These are phyloP conservation scores for Kwoniella sp. DNA, from an alignment of 768 basidiomycete genomes.

Conservation along the genomic window DNA sequence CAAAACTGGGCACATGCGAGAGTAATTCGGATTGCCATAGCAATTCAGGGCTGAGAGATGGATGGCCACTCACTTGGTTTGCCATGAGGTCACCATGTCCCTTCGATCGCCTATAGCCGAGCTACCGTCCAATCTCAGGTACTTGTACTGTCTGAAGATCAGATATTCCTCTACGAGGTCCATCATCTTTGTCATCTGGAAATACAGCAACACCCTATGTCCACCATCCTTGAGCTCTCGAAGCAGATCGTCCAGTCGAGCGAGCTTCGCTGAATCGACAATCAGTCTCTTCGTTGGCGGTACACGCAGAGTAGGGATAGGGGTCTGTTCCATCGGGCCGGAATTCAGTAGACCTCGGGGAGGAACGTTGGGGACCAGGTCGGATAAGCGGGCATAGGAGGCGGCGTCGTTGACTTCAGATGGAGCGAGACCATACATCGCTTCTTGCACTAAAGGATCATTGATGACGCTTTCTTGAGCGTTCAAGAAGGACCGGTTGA, in stretches of 20 bases:
- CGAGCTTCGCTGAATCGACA: conserved; percentile 94
- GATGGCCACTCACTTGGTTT: conserved; percentile 71
- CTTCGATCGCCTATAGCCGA: conserved; percentile 93
- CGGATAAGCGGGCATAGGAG: conserved; percentile 61
- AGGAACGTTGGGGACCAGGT: conserved; percentile 65
- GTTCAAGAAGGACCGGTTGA: conserved; percentile 78
- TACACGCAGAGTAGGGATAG: conserved; percentile 81
- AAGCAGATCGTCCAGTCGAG: conserved; percentile 81
- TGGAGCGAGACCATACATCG: conserved; percentile 80
- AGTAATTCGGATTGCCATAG: background rate
- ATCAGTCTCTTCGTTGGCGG: conserved; percentile 93
- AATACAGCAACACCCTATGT: conserved; percentile 92
- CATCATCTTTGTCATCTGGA: conserved; percentile 99
- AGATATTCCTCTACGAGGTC: conserved; percentile 98
- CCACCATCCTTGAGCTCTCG: conserved; percentile 89
- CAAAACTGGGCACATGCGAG: background rate
- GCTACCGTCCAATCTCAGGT: conserved; percentile 86
- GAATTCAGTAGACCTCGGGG: conserved; percentile 68
- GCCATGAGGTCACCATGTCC: conserved; percentile 99
- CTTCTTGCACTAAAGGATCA: conserved; percentile 73
- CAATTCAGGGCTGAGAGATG: background rate
- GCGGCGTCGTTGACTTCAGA: conserved; percentile 65
- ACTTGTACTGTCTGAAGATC: conserved; percentile 94
- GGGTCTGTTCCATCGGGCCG: conserved; percentile 74
- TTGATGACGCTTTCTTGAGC: conserved; percentile 65